Evolutionary conservation across 495 filamentous ascomycete genomes (phyloP), one percentile per base, ranked within the genome.

Genomic region (Penicillium taxi): DNA sequence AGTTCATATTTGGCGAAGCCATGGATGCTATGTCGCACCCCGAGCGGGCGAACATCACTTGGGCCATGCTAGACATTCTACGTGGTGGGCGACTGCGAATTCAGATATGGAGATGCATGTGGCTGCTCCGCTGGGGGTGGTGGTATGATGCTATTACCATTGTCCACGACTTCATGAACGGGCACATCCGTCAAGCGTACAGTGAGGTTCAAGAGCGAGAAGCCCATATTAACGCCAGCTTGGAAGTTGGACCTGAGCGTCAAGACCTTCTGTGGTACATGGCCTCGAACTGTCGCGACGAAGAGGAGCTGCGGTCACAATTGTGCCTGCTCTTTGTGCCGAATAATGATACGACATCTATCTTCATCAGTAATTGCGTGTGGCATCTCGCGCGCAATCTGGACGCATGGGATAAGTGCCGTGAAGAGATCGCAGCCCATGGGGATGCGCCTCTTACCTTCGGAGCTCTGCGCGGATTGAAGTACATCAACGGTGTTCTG

Each of bases 281-380:
- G n/a, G n/a, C n/a, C n/a, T n/a, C n/a, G n/a, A n/a, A n/a, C n/a
- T n/a, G n/a, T n/a, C n/a, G 19, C 6, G 13, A 17, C 32, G 20
- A n/a, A 11, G 25, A 35, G 21, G 32, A n/a, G 12, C 13, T 15
- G 12, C 22, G 23, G 6, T 36, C 26, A 13, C 17, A 26, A 6
- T 24, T 36, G 2, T 45, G 25, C 68, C 66, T 31, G 63, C 81
- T 31, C 62, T 81, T 7, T 48, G 74, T 1, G 79, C 77, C 0
- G 79, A n/a, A 75, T 14, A 50, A 66, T 21, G 78, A 82, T 45
- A 81, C 80, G 1, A 81, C 75, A 1, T 75, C 78, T 4, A 61
- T 59, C 22, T 56, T 72, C 3, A 52, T 81, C 4, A 59, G 67
- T 14, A 67, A 63, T 19, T 57, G 67, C 2, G 76, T 80, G 46